Conservation (phyloP, 331 rosid species). For the Telfairia occidentalis region DNA sequence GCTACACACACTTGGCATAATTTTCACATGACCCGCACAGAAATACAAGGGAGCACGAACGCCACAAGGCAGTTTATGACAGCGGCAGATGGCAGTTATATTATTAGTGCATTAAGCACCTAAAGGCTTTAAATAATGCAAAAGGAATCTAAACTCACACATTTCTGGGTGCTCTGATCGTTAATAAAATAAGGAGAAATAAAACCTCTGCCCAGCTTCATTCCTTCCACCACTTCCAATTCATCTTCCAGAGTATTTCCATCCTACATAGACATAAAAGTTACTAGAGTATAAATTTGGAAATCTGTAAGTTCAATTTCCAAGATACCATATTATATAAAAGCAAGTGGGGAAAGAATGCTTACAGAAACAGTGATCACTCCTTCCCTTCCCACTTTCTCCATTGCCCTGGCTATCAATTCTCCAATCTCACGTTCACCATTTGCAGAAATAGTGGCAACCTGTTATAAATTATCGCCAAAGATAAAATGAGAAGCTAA, state of each 20-base stretch:
- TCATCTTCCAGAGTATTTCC: conserved; percentile 87
- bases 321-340: conserved; percentile 6
- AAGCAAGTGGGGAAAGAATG: conserved; percentile 10
- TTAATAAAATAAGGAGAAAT: conserved; percentile 89
- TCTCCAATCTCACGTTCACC: conserved; percentile 91
- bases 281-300: not conserved
- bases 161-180: conserved; percentile 73
- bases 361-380: conserved; percentile 84
- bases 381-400: conserved; percentile 96
- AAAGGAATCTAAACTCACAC: conserved; percentile 44
- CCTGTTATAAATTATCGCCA: conserved; percentile 28
- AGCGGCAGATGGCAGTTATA: not conserved
- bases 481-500: not conserved
- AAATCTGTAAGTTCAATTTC: not conserved
- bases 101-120: not conserved
- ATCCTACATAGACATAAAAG: conserved; percentile 42
- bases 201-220: conserved; percentile 77
- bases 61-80: not conserved
- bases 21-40: not conserved
- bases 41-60: not conserved
- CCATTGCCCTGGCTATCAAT: conserved; percentile 92
- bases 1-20: not conserved
- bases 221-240: conserved; percentile 96
- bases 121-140: not conserved
- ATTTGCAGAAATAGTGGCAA: conserved; percentile 91